phyloP scores from a whole-genome alignment of 768 basidiomycete genomes.

The Piloderma croceum region DNA sequence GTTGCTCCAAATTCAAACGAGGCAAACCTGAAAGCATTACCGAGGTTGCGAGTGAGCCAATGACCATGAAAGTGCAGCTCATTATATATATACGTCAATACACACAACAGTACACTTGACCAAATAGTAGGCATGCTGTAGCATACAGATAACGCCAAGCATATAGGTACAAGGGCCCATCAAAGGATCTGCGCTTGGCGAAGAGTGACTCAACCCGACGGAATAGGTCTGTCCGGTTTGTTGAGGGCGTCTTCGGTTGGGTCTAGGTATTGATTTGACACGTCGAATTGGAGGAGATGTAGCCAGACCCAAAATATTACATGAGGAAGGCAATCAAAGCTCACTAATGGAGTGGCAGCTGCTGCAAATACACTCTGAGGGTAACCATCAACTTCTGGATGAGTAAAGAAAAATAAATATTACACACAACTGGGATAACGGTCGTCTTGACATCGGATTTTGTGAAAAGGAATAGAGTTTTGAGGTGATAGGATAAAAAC shows the following conservation, averaged over 20 bases:
- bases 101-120: slow-evolving; percentile 29
- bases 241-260: slow-evolving; percentile 40
- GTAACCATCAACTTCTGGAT: no score
- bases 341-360: slow-evolving; percentile 27
- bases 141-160: slow-evolving; percentile 27
- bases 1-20: slow-evolving; percentile 35
- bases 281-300: slow-evolving; percentile 33
- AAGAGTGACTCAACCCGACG: slow-evolving; percentile 36
- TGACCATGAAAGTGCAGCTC: slow-evolving; percentile 33
- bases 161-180: slow-evolving; percentile 30
- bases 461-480: slow-evolving; percentile 19
- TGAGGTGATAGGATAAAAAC: slow-evolving; percentile 16
- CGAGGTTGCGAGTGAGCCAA: slow-evolving; percentile 33
- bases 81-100: slow-evolving; percentile 33
- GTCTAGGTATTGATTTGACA: slow-evolving; percentile 35
- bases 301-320: slow-evolving; percentile 34
- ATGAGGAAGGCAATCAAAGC: slow-evolving; percentile 11
- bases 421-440: slow-evolving; percentile 2
- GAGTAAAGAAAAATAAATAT: neutral
- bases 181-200: slow-evolving; percentile 31
- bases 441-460: neutral
- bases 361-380: slow-evolving; percentile 28
- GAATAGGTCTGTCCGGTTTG: slow-evolving; percentile 41
- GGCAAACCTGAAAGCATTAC: slow-evolving; percentile 34
- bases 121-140: slow-evolving; percentile 27